Percentiles rank a stretch among this genome's conserved stretches.
These are phyloP conservation scores for Podospora didyma DNA, from an alignment of 495 filamentous ascomycete species.

Conservation along the genomic window DNA sequence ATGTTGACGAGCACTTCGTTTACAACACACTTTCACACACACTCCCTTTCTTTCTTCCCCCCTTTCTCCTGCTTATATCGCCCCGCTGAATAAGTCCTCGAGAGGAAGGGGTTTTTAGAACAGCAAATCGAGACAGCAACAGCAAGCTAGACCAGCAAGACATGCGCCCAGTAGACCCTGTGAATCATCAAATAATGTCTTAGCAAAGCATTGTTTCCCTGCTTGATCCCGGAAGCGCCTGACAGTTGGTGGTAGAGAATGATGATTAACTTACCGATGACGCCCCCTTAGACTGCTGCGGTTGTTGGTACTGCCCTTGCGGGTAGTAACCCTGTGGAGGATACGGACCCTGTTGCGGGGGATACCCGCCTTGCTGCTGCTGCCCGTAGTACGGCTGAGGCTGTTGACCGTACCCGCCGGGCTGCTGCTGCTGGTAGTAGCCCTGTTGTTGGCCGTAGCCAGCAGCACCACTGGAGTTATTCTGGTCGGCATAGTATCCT, in stretches of 20 bases:
- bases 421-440: conserved; percentile 17
- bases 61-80: too few relatives aligned
- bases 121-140: conserved; percentile 44
- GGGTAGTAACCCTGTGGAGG: conserved; percentile 19
- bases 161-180: conserved; percentile 33
- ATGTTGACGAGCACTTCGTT: too few relatives aligned
- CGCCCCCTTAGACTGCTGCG: conserved; percentile 19
- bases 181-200: not conserved
- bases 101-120: too few relatives aligned
- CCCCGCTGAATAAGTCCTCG: too few relatives aligned
- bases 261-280: conserved; percentile 9
- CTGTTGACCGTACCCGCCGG: conserved; percentile 9
- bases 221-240: too few relatives aligned
- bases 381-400: not conserved
- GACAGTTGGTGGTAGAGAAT: not conserved
- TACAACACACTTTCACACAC: too few relatives aligned
- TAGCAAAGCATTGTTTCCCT: not conserved
- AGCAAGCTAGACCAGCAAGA: conserved; percentile 40
- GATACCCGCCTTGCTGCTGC: conserved; percentile 10
- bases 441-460: conserved; percentile 5
- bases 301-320: conserved; percentile 21
- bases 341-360: conserved; percentile 19
- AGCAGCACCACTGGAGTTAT: not conserved
- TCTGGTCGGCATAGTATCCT: conserved; percentile 3
- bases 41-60: too few relatives aligned